Percentiles rank a stretch among this genome's conserved stretches.
Evolutionary conservation across 106 monocot species (phyloP).

Genomic region (Acorus calamus): DNA sequence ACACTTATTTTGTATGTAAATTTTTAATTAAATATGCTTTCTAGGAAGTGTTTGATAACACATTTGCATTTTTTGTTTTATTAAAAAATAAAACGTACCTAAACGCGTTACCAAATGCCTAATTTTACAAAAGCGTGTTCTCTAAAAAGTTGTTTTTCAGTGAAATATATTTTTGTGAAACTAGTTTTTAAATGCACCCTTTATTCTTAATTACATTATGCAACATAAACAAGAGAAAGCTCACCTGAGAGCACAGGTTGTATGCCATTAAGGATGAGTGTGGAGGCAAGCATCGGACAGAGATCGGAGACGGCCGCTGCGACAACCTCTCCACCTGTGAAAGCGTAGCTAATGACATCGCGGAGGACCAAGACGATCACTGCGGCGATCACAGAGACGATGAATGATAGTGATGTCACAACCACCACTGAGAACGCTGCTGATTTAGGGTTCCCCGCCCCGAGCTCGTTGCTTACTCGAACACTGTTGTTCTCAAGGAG

Average conservation of each 20-base stretch:
- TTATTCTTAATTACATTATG: too few relatives aligned
- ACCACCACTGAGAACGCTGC: slow-evolving; percentile 71
- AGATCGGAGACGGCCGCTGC: slow-evolving; percentile 73
- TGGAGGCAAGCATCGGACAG: slow-evolving; percentile 57
- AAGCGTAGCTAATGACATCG: slow-evolving; percentile 59
- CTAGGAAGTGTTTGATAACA: too few relatives aligned
- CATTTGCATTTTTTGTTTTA: too few relatives aligned
- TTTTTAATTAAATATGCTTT: too few relatives aligned
- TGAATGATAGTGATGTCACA: slow-evolving; percentile 41
- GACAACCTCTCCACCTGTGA: slow-evolving; percentile 72
- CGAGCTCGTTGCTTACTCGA: slow-evolving; percentile 89
- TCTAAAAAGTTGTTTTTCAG: too few relatives aligned
- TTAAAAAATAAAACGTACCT: too few relatives aligned
- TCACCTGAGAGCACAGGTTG: slow-evolving; percentile 75
- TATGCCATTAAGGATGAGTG: slow-evolving; percentile 75
- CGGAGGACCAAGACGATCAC: slow-evolving; percentile 36
- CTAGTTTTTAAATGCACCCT: too few relatives aligned
- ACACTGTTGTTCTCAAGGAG: slow-evolving; percentile 32
- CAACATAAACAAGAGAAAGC: neutral
- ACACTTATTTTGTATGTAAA: too few relatives aligned
- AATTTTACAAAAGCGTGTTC: too few relatives aligned
- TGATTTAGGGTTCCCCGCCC: slow-evolving; percentile 69
- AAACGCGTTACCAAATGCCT: too few relatives aligned
- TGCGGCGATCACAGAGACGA: slow-evolving; percentile 33
- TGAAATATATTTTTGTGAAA: too few relatives aligned